Conservation (phyloP, 2,329 filamentous ascomycete genomes). For the Monosporascus cannonballus region DNA sequence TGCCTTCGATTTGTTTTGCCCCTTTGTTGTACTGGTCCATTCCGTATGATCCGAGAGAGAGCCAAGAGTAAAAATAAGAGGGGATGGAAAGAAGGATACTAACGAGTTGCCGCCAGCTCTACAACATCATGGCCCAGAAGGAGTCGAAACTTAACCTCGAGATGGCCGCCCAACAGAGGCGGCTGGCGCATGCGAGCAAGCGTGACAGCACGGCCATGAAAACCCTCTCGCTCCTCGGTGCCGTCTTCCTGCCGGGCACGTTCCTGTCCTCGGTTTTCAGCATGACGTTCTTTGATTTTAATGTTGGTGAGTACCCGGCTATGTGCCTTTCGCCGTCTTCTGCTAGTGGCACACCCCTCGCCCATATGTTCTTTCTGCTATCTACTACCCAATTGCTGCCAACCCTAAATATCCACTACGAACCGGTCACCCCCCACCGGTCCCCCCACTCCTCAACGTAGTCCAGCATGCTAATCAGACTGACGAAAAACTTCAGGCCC, state of each 20-base stretch:
- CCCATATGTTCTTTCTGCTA: neutral
- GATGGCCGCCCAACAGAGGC: constrained; percentile 54
- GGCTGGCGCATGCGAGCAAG: constrained; percentile 54
- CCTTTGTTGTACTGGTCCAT: neutral
- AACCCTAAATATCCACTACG: too few species aligned
- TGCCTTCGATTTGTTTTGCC: neutral
- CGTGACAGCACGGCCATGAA: constrained; percentile 61
- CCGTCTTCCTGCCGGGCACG: constrained; percentile 57
- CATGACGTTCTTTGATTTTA: constrained; percentile 63
- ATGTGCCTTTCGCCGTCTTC: neutral
- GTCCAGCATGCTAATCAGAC: neutral
- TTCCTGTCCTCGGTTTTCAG: constrained; percentile 58
- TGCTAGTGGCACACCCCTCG: neutral
- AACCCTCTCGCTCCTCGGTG: constrained; percentile 56
- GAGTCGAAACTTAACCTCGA: constrained; percentile 59
- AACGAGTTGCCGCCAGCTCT: constrained; percentile 38
- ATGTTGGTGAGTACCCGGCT: constrained; percentile 30
- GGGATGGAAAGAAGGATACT: constrained; percentile 1
- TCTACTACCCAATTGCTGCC: neutral
- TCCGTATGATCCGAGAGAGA: too few species aligned
- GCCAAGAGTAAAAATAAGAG: neutral
- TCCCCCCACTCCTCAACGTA: neutral
- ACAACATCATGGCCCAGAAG: constrained; percentile 61
- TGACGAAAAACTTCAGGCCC: constrained; percentile 1
- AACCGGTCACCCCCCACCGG: too few species aligned